These are phyloP conservation scores for Persicaria maculosa DNA, from an alignment of 148 eudicot species.

Conservation along the genomic window DNA sequence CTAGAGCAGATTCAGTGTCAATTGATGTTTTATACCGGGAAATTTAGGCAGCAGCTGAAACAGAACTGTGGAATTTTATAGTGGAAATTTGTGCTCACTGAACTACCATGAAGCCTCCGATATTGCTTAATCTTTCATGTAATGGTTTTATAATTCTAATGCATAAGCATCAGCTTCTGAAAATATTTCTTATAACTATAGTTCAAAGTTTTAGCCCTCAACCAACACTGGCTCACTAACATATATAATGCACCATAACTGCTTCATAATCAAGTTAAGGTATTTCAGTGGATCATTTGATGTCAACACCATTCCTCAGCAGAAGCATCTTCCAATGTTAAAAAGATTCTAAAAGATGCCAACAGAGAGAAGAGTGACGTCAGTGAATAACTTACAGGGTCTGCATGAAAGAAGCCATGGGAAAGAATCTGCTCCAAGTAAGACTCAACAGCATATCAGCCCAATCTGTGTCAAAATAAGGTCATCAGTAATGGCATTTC, in stretches of 20 bases:
- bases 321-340: not conserved
- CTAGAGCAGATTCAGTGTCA: not conserved
- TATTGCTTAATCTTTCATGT: not conserved
- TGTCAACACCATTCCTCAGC: not conserved
- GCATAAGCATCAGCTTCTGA: too few species aligned
- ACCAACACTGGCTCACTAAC: not conserved
- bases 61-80: not conserved
- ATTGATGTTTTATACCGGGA: not conserved
- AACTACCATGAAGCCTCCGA: not conserved
- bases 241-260: not conserved
- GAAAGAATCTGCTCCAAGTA: constrained; percentile 88
- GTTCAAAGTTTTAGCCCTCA: not conserved
- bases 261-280: not conserved
- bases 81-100: not conserved
- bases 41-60: not conserved
- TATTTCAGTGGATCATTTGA: not conserved
- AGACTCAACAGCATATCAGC: constrained; percentile 98
- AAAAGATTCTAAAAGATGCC: not conserved
- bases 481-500: not conserved
- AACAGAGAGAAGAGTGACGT: not conserved
- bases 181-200: too few species aligned
- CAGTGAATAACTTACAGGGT: constrained; percentile 61
- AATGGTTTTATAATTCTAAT: not conserved
- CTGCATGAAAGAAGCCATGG: constrained; percentile 98
- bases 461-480: constrained; percentile 43